phyloP scores from a whole-genome alignment of 164 flowering plant genomes.

The Magnolia officinalis region DNA sequence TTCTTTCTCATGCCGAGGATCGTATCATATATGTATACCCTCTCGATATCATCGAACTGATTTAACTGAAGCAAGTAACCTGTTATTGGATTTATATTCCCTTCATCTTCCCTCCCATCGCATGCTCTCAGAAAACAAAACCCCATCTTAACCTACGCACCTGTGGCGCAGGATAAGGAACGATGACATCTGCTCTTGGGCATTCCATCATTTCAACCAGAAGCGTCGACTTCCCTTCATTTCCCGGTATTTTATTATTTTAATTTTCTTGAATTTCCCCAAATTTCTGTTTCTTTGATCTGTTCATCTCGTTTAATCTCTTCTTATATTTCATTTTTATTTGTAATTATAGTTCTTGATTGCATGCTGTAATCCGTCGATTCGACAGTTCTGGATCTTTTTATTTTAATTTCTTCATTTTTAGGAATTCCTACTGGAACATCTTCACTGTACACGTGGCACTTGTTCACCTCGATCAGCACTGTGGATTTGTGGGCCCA shows the following conservation, averaged over 20 bases:
- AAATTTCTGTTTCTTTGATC: not conserved
- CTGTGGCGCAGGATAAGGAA: not conserved
- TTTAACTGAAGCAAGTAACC: not conserved
- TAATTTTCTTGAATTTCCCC: not conserved
- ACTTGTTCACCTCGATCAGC: too few species aligned
- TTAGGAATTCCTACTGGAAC: too few species aligned
- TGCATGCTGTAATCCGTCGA: not conserved
- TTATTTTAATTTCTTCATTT: not conserved
- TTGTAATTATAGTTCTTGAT: not conserved
- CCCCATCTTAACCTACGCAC: not conserved
- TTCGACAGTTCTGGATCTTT: not conserved
- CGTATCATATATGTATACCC: not conserved
- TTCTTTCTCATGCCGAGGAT: too few species aligned
- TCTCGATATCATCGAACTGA: not conserved
- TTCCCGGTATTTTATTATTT: conserved; percentile 24
- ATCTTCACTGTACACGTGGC: too few species aligned
- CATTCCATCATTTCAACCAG: conserved; percentile 26
- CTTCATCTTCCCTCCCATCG: not conserved
- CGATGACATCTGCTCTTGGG: conserved; percentile 30
- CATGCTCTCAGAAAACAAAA: not conserved
- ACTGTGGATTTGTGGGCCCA: too few species aligned
- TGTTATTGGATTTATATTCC: not conserved
- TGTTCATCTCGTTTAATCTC: not conserved
- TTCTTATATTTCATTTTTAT: not conserved
- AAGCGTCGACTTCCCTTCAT: conserved; percentile 21